Percentiles rank a stretch among this genome's conserved stretches.
Evolutionary conservation across 2,329 filamentous ascomycete species (phyloP).

Genomic region (Fusarium coffeatum): DNA sequence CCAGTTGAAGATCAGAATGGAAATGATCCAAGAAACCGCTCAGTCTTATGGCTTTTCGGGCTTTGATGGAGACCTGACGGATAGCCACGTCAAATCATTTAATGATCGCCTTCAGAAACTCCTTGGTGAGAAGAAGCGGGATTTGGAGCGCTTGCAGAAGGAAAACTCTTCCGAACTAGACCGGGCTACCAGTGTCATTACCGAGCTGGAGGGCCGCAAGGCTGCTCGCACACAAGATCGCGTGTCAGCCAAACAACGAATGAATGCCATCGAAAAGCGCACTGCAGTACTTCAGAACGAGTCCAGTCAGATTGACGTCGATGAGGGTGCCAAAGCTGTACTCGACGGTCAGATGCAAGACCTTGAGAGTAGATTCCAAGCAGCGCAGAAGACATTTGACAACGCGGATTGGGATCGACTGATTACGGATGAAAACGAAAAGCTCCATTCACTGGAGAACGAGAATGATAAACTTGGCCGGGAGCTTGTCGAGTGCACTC

Average conservation of each 20-base stretch:
- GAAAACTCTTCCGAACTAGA: conserved; percentile 81
- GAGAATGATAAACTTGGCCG: conserved; percentile 77
- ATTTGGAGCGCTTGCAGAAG: conserved; percentile 78
- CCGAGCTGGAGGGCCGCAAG: conserved; percentile 78
- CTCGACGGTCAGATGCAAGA: conserved; percentile 80
- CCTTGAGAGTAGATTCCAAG: conserved; percentile 70
- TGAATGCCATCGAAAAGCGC: conserved; percentile 78
- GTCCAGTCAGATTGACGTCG: conserved; percentile 78
- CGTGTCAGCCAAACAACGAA: conserved; percentile 76
- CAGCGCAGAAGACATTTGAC: conserved; percentile 72
- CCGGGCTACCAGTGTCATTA: conserved; percentile 77
- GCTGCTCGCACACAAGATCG: conserved; percentile 80
- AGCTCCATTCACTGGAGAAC: conserved; percentile 76
- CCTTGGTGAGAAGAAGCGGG: conserved; percentile 79
- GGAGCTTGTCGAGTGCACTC: conserved; percentile 87
- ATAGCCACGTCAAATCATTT: conserved; percentile 79
- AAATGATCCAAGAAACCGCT: conserved; percentile 82
- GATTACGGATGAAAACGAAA: conserved; percentile 72
- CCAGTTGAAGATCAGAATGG: conserved; percentile 76
- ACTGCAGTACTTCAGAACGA: conserved; percentile 73
- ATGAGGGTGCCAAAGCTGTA: conserved; percentile 85
- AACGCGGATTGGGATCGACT: conserved; percentile 76
- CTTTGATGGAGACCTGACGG: conserved; percentile 82
- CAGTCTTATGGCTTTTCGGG: conserved; percentile 82
- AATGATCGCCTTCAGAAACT: conserved; percentile 81